These are phyloP conservation scores for Hypoxylon fragiforme DNA, from an alignment of 495 filamentous ascomycete species.

Conservation along the genomic window DNA sequence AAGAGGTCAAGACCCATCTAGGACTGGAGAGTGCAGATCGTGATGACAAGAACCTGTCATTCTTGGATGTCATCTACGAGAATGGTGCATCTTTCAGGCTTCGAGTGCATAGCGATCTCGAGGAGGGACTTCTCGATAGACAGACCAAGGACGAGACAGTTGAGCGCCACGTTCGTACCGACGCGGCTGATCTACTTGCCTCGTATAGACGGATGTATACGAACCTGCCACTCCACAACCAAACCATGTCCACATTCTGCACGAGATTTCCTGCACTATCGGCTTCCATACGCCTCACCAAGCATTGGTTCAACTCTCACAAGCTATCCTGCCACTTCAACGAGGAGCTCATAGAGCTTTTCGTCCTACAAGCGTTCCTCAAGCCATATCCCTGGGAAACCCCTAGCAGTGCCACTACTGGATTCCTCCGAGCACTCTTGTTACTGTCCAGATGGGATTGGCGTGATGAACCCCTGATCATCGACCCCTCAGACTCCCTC, in stretches of 20 bases:
- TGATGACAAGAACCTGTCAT: slow-evolving; percentile 74
- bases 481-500: slow-evolving; percentile 67
- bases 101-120: slow-evolving; percentile 79
- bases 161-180: slow-evolving; percentile 63
- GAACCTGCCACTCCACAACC: slow-evolving; percentile 75
- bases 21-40: slow-evolving; percentile 77
- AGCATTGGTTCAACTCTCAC: slow-evolving; percentile 86
- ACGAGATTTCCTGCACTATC: slow-evolving; percentile 82
- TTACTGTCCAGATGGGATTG: slow-evolving; percentile 89
- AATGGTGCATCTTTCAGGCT: slow-evolving; percentile 69
- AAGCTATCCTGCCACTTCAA: slow-evolving; percentile 74
- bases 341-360: slow-evolving; percentile 81
- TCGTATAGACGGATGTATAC: slow-evolving; percentile 71
- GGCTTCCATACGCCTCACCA: slow-evolving; percentile 82
- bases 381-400: slow-evolving; percentile 78
- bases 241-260: slow-evolving; percentile 74
- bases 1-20: slow-evolving; percentile 61
- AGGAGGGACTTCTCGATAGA: slow-evolving; percentile 77
- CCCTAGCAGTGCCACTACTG: slow-evolving; percentile 77
- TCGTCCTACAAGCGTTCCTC: slow-evolving; percentile 75
- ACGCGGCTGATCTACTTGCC: slow-evolving; percentile 67
- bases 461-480: slow-evolving; percentile 76
- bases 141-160: slow-evolving; percentile 70
- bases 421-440: slow-evolving; percentile 76
- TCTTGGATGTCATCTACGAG: slow-evolving; percentile 76